Percentiles rank a stretch among this genome's conserved stretches.
phyloP scores from a whole-genome alignment of 257 asterid genomes.

The Catharanthus roseus region DNA sequence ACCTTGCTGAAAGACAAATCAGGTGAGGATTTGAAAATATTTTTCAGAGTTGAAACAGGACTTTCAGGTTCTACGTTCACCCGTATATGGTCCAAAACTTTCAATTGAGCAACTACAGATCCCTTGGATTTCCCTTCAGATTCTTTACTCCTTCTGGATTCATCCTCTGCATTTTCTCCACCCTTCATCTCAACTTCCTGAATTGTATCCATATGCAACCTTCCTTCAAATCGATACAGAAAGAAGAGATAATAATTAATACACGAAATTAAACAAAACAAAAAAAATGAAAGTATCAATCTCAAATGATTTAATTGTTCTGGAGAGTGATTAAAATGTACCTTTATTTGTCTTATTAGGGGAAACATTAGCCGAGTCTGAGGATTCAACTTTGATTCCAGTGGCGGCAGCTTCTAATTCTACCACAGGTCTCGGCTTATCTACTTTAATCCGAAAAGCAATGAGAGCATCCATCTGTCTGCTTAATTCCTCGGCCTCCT shows the following conservation, averaged over 20 bases:
- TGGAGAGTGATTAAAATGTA: slow-evolving; percentile 13
- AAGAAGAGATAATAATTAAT: background rate
- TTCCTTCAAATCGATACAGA: slow-evolving; percentile 22
- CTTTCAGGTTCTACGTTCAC: slow-evolving; percentile 63
- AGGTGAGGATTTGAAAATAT: slow-evolving; percentile 33
- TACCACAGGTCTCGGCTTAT: slow-evolving; percentile 37
- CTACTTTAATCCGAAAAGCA: slow-evolving; percentile 61
- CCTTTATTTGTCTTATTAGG: slow-evolving; percentile 38
- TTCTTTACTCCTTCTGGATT: slow-evolving; percentile 5
- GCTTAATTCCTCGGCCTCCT: slow-evolving; percentile 52
- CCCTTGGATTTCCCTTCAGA: slow-evolving; percentile 9
- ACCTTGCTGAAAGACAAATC: slow-evolving; percentile 51
- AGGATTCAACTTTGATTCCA: slow-evolving; percentile 9
- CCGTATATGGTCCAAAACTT: slow-evolving; percentile 58
- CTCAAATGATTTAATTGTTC: background rate
- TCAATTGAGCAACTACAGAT: slow-evolving; percentile 38
- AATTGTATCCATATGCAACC: slow-evolving; percentile 37
- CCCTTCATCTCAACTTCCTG: slow-evolving; percentile 63
- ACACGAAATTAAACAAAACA: background rate
- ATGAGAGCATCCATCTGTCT: slow-evolving; percentile 86
- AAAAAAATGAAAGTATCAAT: background rate
- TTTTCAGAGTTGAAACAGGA: slow-evolving; percentile 60
- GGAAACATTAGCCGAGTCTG: slow-evolving; percentile 40
- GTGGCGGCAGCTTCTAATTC: slow-evolving; percentile 13
- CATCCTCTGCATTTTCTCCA: slow-evolving; percentile 21